Conservation (phyloP, 192 early-diverging fungal species). For the Coemansia sp. region DNA sequence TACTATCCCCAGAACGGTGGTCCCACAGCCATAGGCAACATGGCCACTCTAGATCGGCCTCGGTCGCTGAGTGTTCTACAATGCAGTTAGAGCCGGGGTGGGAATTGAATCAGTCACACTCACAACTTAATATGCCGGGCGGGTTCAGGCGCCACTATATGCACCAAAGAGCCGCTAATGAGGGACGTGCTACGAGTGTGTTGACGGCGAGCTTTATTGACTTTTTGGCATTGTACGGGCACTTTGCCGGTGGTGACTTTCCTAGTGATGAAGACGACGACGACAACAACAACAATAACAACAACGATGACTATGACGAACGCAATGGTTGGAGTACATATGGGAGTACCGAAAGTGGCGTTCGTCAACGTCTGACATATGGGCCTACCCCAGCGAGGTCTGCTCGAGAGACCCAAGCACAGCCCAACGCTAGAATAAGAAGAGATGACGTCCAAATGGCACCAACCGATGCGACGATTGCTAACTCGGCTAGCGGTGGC, state of each 20-base stretch:
- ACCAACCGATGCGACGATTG: background rate
- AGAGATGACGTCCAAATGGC: background rate
- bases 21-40: slow-evolving; percentile 1
- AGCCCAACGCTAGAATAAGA: background rate
- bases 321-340: background rate
- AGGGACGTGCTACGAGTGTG: slow-evolving; percentile 62
- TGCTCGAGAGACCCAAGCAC: background rate
- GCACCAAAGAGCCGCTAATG: slow-evolving; percentile 61
- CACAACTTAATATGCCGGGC: slow-evolving; percentile 67
- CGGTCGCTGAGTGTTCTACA: slow-evolving; percentile 7
- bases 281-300: slow-evolving; percentile 45
- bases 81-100: slow-evolving; percentile 42
- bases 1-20: background rate
- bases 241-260: slow-evolving; percentile 89
- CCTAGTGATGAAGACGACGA: slow-evolving; percentile 73
- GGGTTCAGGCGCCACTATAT: slow-evolving; percentile 86
- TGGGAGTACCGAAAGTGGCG: background rate
- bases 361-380: background rate
- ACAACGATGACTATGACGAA: slow-evolving; percentile 46
- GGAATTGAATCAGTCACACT: slow-evolving; percentile 51
- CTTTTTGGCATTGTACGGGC: slow-evolving; percentile 86
- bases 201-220: slow-evolving; percentile 88
- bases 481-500: background rate
- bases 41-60: slow-evolving; percentile 21
- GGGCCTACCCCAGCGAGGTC: background rate